A percentile compares a stretch with the other conserved stretches of the same genome.
Conservation (phyloP, 352 stramenopile genomes). For the Phytopythium montanum region DNA sequence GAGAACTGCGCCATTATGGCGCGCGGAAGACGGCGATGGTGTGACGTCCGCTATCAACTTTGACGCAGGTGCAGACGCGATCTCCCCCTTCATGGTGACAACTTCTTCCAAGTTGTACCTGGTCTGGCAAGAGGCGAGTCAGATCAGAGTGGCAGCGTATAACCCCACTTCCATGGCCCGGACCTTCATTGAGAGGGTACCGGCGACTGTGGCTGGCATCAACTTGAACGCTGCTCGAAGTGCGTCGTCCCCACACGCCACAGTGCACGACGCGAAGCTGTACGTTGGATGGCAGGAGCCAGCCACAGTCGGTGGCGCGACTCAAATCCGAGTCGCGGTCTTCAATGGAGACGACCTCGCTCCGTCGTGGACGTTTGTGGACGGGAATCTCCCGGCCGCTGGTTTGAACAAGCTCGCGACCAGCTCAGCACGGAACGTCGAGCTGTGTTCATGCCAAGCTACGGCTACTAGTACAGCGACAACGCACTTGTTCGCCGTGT, state of each 20-base stretch:
- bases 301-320: slow-evolving; percentile 1
- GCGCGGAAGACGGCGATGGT: slow-evolving; percentile 39
- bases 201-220: slow-evolving; percentile 26
- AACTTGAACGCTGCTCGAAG: slow-evolving; percentile 40
- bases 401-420: slow-evolving; percentile 41
- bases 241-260: slow-evolving; percentile 26
- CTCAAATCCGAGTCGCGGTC: slow-evolving; percentile 53
- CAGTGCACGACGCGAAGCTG: slow-evolving; percentile 33
- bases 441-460: slow-evolving; percentile 36
- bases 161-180: slow-evolving; percentile 25
- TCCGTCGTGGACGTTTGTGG: slow-evolving; percentile 51
- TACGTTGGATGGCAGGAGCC: slow-evolving; percentile 61
- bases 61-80: slow-evolving; percentile 31
- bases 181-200: slow-evolving; percentile 28
- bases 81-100: slow-evolving; percentile 18
- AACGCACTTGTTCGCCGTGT: slow-evolving; percentile 38
- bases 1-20: slow-evolving; percentile 29
- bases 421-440: slow-evolving; percentile 29
- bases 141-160: slow-evolving; percentile 47
- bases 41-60: slow-evolving; percentile 40
- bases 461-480: slow-evolving; percentile 6
- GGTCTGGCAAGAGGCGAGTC: slow-evolving; percentile 49
- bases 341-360: slow-evolving; percentile 41
- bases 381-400: slow-evolving; percentile 33
- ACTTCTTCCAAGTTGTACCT: slow-evolving; percentile 36